phyloP scores from a whole-genome alignment of 202 grass and related monocot species.

The Zizania palustris region DNA sequence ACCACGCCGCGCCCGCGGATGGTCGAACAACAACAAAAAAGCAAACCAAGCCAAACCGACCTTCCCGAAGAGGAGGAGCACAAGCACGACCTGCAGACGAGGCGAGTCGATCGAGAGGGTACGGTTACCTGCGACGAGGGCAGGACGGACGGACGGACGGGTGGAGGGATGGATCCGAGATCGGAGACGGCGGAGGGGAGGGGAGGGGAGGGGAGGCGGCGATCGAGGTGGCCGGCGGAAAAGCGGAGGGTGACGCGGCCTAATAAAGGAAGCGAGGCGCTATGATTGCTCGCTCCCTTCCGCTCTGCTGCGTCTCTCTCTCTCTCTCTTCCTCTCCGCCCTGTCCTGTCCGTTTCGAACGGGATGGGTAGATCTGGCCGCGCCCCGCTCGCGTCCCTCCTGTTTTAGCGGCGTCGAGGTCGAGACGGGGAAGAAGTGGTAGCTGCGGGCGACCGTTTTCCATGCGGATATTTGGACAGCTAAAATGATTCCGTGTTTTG shows the following conservation, averaged over 20 bases:
- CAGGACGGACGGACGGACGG: background rate
- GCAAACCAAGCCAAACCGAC: background rate
- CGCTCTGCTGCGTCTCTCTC: background rate
- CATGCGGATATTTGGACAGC: too few species aligned
- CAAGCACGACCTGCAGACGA: background rate
- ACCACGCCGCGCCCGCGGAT: background rate
- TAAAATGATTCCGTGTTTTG: too few species aligned
- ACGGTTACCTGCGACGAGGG: background rate
- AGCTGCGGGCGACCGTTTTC: too few species aligned
- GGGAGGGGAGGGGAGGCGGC: background rate
- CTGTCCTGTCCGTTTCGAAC: too few species aligned
- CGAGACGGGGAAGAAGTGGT: too few species aligned
- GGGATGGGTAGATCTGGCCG: too few species aligned
- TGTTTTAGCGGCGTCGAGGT: too few species aligned
- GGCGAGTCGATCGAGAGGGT: background rate
- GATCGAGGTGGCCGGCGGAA: conserved; percentile 22
- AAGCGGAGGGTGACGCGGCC: conserved; percentile 31
- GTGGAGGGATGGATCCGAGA: too few species aligned
- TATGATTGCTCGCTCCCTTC: conserved; percentile 30
- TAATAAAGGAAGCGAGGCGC: conserved; percentile 35
- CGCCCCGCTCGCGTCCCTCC: too few species aligned
- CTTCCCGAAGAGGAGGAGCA: background rate
- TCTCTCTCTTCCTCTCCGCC: background rate
- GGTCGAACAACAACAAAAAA: background rate
- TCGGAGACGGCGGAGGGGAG: background rate